Conservation (phyloP, 73 alveolate genomes). For the Symbiodinium pilosum region DNA sequence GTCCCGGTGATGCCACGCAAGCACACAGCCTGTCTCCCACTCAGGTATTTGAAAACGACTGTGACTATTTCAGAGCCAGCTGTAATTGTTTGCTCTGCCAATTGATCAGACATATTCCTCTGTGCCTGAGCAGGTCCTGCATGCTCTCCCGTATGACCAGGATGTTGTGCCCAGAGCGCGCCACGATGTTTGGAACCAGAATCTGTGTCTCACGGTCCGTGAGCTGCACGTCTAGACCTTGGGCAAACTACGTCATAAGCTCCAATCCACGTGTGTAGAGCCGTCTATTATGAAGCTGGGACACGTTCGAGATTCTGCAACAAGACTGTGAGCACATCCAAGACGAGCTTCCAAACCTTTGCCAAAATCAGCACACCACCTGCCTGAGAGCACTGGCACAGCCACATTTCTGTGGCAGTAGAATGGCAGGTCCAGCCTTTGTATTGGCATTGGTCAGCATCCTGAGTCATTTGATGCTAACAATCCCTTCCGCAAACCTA, state of each 20-base stretch:
- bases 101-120: too few species aligned
- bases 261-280: too few species aligned
- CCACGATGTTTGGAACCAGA: conserved; percentile 86
- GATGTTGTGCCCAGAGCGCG: conserved; percentile 86
- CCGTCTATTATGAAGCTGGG: background rate
- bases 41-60: background rate
- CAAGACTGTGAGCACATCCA: conserved; percentile 49
- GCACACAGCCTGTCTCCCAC: conserved; percentile 49
- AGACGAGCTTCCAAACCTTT: conserved; percentile 75
- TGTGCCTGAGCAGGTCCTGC: conserved; percentile 67
- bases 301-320: conserved; percentile 34
- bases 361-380: too few species aligned
- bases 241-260: background rate
- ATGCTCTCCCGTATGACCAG: conserved; percentile 65
- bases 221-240: conserved; percentile 52
- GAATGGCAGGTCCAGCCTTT: background rate
- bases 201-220: conserved; percentile 93
- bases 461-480: too few species aligned
- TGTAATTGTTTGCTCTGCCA: too few species aligned
- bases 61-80: background rate
- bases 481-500: too few species aligned
- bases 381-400: too few species aligned
- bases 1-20: conserved; percentile 29
- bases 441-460: conserved; percentile 69
- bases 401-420: too few species aligned